phyloP scores from a whole-genome alignment of 192 early-diverging fungal genomes.

The Cladochytrium replicatum region DNA sequence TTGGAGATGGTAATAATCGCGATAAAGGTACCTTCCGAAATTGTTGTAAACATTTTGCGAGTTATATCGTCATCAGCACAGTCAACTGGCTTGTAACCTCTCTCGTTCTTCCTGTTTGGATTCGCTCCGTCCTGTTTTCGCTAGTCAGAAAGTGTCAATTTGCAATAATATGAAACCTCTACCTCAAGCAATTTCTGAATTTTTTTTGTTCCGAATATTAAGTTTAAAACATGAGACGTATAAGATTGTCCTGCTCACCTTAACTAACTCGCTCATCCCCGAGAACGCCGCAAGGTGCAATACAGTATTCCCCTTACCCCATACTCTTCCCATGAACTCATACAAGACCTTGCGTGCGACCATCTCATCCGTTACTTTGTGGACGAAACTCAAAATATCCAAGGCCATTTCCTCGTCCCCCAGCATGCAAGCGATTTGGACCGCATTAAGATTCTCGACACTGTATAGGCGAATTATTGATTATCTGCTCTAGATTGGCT shows the following conservation, averaged over 20 bases:
- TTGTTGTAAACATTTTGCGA: conserved; percentile 24
- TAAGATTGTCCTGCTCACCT: too few relatives aligned
- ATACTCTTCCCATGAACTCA: conserved; percentile 58
- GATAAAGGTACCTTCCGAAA: conserved; percentile 24
- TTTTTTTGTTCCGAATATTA: too few relatives aligned
- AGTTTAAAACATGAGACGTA: too few relatives aligned
- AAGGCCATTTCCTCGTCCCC: conserved; percentile 55
- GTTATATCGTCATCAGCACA: conserved; percentile 57
- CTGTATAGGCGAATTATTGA: too few relatives aligned
- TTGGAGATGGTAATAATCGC: too few relatives aligned
- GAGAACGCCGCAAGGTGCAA: conserved; percentile 54
- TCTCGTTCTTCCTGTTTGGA: conserved; percentile 44
- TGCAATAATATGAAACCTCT: too few relatives aligned
- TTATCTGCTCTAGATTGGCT: too few relatives aligned
- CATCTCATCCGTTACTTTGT: conserved; percentile 41
- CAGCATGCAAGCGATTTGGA: conserved; percentile 55
- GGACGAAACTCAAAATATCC: conserved; percentile 52
- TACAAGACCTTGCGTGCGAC: conserved; percentile 52
- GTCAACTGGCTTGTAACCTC: conserved; percentile 55
- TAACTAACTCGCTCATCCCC: conserved; percentile 55
- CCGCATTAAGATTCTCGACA: conserved; percentile 44
- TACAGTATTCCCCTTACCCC: conserved; percentile 58
- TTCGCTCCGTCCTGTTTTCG: too few relatives aligned
- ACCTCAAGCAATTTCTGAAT: too few relatives aligned
- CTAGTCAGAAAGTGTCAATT: too few relatives aligned